Evolutionary conservation across 1,139 yeast genomes (phyloP).

Genomic region (Kodamaea sp.): DNA sequence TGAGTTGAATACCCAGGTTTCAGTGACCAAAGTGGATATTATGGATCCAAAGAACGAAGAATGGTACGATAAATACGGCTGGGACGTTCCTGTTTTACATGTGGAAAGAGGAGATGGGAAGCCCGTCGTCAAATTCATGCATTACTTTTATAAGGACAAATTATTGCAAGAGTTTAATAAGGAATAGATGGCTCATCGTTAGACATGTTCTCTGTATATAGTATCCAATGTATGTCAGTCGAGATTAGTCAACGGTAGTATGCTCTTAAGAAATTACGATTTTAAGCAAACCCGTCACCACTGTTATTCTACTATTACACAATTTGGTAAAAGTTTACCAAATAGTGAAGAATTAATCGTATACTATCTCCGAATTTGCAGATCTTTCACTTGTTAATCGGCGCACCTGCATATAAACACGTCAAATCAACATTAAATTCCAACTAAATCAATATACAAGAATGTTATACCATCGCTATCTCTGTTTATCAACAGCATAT

Average conservation of each 20-base stretch:
- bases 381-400: no score
- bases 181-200: neutral
- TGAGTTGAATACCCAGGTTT: slow-evolving; percentile 17
- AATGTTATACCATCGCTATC: no score
- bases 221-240: slow-evolving; percentile 39
- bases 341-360: no score
- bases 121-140: slow-evolving; percentile 68
- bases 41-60: slow-evolving; percentile 59
- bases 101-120: slow-evolving; percentile 48
- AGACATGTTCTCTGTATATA: neutral
- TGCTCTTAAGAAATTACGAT: slow-evolving; percentile 21
- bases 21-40: slow-evolving; percentile 56
- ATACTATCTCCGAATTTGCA: no score
- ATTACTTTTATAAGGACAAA: slow-evolving; percentile 59
- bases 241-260: slow-evolving; percentile 34
- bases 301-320: neutral
- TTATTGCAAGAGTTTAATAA: slow-evolving; percentile 46
- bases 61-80: slow-evolving; percentile 83
- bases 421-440: no score
- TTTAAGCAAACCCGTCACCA: slow-evolving; percentile 14
- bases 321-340: no score
- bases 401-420: no score
- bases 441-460: no score
- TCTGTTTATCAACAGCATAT: no score
- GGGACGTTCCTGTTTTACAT: slow-evolving; percentile 88